These are phyloP conservation scores for Vitellaria paradoxa DNA, from an alignment of 179 eudicot genomes.

Conservation along the genomic window DNA sequence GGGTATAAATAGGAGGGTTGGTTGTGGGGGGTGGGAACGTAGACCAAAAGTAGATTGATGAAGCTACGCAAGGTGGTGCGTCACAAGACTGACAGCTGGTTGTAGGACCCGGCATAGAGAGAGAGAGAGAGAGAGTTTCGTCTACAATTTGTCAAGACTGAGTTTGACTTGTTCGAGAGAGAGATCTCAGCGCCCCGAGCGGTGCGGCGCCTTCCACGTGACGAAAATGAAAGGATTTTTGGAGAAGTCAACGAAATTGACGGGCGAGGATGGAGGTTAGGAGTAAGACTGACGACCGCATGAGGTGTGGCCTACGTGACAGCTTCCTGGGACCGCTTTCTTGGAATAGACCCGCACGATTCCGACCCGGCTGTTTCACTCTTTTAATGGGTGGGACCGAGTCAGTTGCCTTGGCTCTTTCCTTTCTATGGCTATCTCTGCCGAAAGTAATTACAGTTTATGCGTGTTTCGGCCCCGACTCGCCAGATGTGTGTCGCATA, in stretches of 20 bases:
- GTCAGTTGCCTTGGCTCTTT: conserved; percentile 12
- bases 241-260: conserved; percentile 36
- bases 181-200: conserved; percentile 60
- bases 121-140: conserved; percentile 27
- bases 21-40: not conserved
- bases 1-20: conserved; percentile 25
- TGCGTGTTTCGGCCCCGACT: no score
- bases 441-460: no score
- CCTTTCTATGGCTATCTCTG: no score
- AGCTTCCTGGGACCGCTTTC: not conserved
- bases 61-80: conserved; percentile 52
- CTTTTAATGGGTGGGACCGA: not conserved
- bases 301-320: not conserved
- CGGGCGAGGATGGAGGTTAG: conserved; percentile 16
- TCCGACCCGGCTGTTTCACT: conserved; percentile 15
- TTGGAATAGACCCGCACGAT: not conserved
- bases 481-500: no score
- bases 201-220: conserved; percentile 80
- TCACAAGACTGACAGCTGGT: conserved; percentile 34
- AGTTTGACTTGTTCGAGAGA: conserved; percentile 48
- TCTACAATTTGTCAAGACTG: conserved; percentile 49
- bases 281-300: conserved; percentile 6
- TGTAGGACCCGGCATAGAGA: conserved; percentile 15
- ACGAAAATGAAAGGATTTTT: conserved; percentile 28
- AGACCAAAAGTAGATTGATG: not conserved